A percentile compares a stretch with the other conserved stretches of the same genome.
phyloP scores from a whole-genome alignment of 805 yeast genomes.

The Saccharomycopsis fermentans region DNA sequence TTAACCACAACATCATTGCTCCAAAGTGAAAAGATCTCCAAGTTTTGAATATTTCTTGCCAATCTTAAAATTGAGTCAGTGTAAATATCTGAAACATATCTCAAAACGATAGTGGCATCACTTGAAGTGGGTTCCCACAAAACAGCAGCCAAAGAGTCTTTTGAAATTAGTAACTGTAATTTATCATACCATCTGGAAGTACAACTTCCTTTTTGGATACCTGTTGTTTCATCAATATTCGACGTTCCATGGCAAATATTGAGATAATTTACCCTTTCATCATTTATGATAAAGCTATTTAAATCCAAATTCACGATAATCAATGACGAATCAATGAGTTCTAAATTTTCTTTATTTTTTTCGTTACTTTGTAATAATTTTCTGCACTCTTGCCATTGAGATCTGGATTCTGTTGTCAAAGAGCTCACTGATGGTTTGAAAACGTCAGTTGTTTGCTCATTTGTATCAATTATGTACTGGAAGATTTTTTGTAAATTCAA shows the following conservation, averaged over 20 bases:
- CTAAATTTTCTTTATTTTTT: conserved; percentile 45
- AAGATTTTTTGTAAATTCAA: conserved; percentile 58
- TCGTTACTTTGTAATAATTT: conserved; percentile 32
- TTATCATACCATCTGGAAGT: conserved; percentile 93
- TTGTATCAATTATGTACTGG: conserved; percentile 51
- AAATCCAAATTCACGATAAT: conserved; percentile 78
- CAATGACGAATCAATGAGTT: conserved; percentile 65
- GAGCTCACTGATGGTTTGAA: conserved; percentile 58
- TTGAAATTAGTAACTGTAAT: conserved; percentile 72
- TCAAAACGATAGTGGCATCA: conserved; percentile 83
- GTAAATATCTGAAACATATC: conserved; percentile 82
- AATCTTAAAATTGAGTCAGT: conserved; percentile 81
- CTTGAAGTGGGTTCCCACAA: conserved; percentile 88
- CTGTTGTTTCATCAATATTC: conserved; percentile 47
- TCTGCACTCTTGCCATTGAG: conserved; percentile 73
- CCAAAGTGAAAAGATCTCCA: conserved; percentile 29
- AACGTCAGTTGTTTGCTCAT: conserved; percentile 34
- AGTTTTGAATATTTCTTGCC: conserved; percentile 66
- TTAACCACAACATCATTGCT: conserved; percentile 21
- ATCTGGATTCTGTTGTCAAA: conserved; percentile 76
- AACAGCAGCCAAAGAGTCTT: conserved; percentile 80
- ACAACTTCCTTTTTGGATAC: conserved; percentile 86
- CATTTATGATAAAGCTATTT: conserved; percentile 34
- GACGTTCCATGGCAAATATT: conserved; percentile 72
- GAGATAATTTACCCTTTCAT: conserved; percentile 19